A percentile compares a stretch with the other conserved stretches of the same genome.
Conservation (phyloP, 1,284 basidiomycete genomes). For the Sporisorium sorghi region DNA sequence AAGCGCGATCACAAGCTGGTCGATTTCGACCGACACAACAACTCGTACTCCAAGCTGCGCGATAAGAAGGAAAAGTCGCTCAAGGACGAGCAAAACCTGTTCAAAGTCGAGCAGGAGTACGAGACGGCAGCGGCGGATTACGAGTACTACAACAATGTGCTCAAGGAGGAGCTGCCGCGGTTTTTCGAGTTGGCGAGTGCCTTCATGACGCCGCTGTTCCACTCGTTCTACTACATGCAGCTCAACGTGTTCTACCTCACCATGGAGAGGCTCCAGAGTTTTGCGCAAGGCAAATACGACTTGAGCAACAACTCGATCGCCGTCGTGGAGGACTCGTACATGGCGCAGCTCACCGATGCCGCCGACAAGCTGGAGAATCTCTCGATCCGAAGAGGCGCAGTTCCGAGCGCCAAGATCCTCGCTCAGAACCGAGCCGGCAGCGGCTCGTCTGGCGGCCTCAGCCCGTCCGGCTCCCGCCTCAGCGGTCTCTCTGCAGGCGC, state of each 20-base stretch:
- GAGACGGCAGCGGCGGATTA: conserved; percentile 95
- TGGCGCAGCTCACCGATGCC: conserved; percentile 82
- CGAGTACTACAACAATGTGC: conserved; percentile 89
- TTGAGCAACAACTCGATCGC: conserved; percentile 75
- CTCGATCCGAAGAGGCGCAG: conserved; percentile 57
- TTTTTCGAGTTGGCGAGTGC: conserved; percentile 88
- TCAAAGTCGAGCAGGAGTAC: conserved; percentile 95
- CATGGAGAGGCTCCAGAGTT: conserved; percentile 89
- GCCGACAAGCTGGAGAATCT: conserved; percentile 73
- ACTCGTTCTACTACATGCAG: conserved; percentile 99
- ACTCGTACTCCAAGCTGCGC: conserved; percentile 90
- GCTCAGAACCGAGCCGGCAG: conserved; percentile 29
- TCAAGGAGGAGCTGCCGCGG: conserved; percentile 91
- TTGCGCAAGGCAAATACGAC: conserved; percentile 84
- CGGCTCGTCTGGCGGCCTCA: conserved; percentile 9
- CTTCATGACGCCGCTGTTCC: conserved; percentile 95
- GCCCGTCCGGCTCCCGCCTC: conserved; percentile 27
- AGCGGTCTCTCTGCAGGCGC: conserved; percentile 38
- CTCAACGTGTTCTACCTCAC: conserved; percentile 92
- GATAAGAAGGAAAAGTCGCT: conserved; percentile 82
- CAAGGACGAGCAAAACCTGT: conserved; percentile 69
- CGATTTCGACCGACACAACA: conserved; percentile 97
- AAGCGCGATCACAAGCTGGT: conserved; percentile 98
- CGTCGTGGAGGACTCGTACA: conserved; percentile 80
- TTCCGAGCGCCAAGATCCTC: conserved; percentile 53